These are phyloP conservation scores for Eremomyces bilateralis DNA, from an alignment of 495 filamentous ascomycete species.

Conservation along the genomic window DNA sequence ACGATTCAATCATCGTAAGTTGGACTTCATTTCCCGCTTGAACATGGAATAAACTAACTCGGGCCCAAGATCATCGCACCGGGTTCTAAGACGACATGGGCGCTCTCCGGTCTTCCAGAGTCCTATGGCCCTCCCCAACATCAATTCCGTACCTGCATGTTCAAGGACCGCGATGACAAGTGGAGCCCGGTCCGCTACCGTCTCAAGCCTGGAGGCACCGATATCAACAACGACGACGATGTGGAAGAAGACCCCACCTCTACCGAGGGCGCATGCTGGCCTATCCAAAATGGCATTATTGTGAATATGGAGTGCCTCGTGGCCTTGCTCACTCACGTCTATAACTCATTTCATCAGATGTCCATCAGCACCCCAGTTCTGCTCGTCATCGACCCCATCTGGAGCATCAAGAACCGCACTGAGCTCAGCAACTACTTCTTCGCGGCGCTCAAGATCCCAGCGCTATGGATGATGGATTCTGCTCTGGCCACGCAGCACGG, in stretches of 20 bases:
- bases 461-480: slow-evolving; percentile 67
- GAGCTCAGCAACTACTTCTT: slow-evolving; percentile 77
- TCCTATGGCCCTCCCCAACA: slow-evolving; percentile 67
- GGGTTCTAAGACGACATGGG: slow-evolving; percentile 80
- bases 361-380: slow-evolving; percentile 88
- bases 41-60: too few species aligned
- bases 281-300: slow-evolving; percentile 65
- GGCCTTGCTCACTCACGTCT: slow-evolving; percentile 69
- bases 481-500: slow-evolving; percentile 68
- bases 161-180: slow-evolving; percentile 56
- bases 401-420: slow-evolving; percentile 68
- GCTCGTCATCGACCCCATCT: slow-evolving; percentile 65
- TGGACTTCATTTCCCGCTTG: too few species aligned
- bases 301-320: slow-evolving; percentile 79
- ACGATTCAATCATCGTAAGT: too few species aligned
- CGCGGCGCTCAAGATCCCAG: slow-evolving; percentile 87
- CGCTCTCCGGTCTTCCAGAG: slow-evolving; percentile 81
- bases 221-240: slow-evolving; percentile 25
- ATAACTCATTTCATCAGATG: slow-evolving; percentile 65
- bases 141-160: slow-evolving; percentile 83
- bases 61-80: slow-evolving; percentile 68
- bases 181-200: slow-evolving; percentile 70
- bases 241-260: slow-evolving; percentile 78
- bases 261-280: slow-evolving; percentile 74
- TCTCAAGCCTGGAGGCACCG: slow-evolving; percentile 18